Conservation (phyloP, 257 asterid species). For the Solanum sitiens region DNA sequence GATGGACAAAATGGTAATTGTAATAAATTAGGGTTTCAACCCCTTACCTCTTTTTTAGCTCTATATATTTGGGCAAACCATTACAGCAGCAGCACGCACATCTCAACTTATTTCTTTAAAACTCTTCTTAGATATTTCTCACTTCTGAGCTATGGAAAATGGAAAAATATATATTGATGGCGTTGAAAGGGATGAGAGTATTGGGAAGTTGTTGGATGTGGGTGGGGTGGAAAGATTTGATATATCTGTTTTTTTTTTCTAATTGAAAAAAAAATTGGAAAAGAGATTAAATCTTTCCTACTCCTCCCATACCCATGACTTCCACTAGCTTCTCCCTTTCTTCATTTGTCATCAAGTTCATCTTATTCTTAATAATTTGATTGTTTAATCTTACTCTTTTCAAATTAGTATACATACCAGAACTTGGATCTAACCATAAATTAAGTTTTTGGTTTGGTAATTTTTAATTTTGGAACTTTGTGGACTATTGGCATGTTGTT, state of each 20-base stretch:
- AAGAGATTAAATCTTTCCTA: neutral
- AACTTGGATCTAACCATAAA: too few species aligned
- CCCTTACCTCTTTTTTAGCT: neutral
- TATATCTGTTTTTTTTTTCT: neutral
- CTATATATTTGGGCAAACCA: neutral
- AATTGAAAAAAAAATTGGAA: neutral
- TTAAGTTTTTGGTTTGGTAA: too few species aligned
- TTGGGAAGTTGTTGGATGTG: neutral
- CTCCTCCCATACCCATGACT: neutral
- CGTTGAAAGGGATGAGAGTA: neutral
- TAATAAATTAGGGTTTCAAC: neutral
- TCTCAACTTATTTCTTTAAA: neutral
- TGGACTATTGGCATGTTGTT: neutral
- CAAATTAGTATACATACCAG: neutral
- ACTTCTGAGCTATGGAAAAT: too few species aligned
- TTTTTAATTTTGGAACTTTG: too few species aligned
- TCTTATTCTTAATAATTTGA: neutral
- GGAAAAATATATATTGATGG: neutral
- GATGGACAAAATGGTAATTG: neutral
- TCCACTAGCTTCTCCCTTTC: neutral
- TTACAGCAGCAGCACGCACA: neutral
- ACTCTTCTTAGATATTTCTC: neutral
- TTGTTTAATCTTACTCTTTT: neutral
- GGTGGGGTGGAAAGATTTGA: neutral
- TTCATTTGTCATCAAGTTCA: neutral